Evolutionary conservation across 257 asterid genomes (phyloP).

Genomic region (Solanum habrochaites): DNA sequence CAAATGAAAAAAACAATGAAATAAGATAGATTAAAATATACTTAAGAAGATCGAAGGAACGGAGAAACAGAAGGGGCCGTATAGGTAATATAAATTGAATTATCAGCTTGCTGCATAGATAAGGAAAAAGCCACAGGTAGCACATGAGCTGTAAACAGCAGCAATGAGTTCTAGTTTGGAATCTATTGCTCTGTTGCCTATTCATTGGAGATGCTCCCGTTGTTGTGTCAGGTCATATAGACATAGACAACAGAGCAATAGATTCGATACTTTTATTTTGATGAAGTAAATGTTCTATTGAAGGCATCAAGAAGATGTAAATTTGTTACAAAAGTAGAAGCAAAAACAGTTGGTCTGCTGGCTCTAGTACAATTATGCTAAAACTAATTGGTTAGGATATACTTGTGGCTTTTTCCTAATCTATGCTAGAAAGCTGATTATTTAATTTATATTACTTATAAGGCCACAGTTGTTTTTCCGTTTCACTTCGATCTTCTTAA

Average conservation of each 20-base stretch:
- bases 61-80: neutral
- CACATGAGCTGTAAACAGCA: no score
- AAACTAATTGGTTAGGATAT: neutral
- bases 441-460: neutral
- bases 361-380: no score
- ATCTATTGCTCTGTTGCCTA: no score
- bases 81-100: neutral
- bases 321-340: no score
- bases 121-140: no score
- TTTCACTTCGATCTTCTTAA: neutral
- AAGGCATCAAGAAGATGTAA: no score
- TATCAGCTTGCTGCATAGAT: neutral
- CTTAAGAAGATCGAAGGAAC: neutral
- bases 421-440: neutral
- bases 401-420: neutral
- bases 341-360: no score
- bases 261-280: neutral
- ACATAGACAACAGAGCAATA: neutral
- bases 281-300: no score
- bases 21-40: neutral
- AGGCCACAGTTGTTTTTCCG: neutral
- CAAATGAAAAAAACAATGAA: neutral
- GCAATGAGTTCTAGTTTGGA: no score
- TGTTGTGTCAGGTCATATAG: neutral
- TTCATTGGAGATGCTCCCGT: neutral